Evolutionary conservation across 768 basidiomycete species (phyloP).

Genomic region (Saitozyma sp.): DNA sequence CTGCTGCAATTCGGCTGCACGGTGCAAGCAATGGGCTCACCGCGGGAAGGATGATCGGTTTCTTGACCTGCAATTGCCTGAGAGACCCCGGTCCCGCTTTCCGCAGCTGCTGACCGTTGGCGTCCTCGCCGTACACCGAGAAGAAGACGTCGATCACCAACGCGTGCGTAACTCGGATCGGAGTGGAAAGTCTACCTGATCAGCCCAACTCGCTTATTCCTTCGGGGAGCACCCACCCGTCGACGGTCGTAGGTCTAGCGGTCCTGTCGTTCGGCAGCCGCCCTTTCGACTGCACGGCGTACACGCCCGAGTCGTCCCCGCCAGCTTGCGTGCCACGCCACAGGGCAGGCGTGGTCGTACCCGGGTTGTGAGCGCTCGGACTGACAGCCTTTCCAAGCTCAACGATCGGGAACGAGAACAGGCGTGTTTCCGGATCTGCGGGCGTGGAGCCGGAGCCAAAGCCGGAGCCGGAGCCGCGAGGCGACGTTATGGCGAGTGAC

Average conservation of each 20-base stretch:
- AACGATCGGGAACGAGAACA: constrained; percentile 1
- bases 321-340: constrained; percentile 14
- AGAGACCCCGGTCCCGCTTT: constrained; percentile 22
- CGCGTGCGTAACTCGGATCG: constrained; percentile 29
- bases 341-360: constrained; percentile 1
- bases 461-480: too few relatives aligned
- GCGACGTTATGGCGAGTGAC: constrained; percentile 3
- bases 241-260: constrained; percentile 31
- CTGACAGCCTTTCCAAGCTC: neutral
- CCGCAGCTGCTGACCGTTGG: constrained; percentile 13
- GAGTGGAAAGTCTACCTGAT: constrained; percentile 25
- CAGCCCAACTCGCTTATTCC: neutral
- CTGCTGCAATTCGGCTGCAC: neutral
- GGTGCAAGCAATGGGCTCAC: constrained; percentile 6
- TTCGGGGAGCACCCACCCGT: constrained; percentile 16
- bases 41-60: constrained; percentile 22
- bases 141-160: constrained; percentile 34
- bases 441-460: too few relatives aligned
- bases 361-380: neutral
- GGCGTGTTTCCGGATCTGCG: constrained; percentile 2
- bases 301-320: constrained; percentile 18
- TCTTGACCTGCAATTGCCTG: constrained; percentile 16
- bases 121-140: constrained; percentile 25
- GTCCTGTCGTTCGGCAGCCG: constrained; percentile 35
- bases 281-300: constrained; percentile 19